Percentiles rank a stretch among this genome's conserved stretches.
Evolutionary conservation across 2,329 filamentous ascomycete species (phyloP).

Genomic region (Pseudopyrenochaeta lycopersici): DNA sequence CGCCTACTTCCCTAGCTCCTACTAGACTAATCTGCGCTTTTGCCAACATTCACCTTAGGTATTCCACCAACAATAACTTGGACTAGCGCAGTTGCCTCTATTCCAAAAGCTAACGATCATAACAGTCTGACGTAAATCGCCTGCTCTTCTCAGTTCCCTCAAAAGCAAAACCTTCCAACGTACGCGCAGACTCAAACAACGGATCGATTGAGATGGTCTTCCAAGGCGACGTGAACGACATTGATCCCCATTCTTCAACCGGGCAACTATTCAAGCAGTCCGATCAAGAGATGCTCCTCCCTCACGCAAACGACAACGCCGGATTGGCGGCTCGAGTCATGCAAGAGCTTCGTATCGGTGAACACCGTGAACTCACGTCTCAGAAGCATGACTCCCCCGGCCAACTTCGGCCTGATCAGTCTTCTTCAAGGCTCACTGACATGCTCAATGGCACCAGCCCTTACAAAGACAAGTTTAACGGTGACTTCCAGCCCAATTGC

Average conservation of each 20-base stretch:
- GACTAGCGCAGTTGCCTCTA: background rate
- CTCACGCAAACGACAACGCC: constrained; percentile 12
- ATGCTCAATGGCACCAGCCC: constrained; percentile 36
- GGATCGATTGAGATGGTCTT: constrained; percentile 36
- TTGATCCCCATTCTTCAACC: constrained; percentile 25
- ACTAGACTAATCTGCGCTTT: constrained; percentile 3
- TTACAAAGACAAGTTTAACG: constrained; percentile 18
- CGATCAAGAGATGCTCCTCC: background rate
- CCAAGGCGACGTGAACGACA: constrained; percentile 31
- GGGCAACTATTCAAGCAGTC: constrained; percentile 9
- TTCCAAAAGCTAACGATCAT: constrained; percentile 13
- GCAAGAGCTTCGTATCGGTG: constrained; percentile 28
- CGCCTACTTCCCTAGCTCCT: constrained; percentile 8
- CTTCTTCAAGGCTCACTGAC: constrained; percentile 37
- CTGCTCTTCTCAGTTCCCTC: constrained; percentile 31
- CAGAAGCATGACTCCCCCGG: constrained; percentile 2
- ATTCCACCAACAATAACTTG: background rate
- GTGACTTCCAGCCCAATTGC: constrained; percentile 28
- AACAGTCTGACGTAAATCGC: constrained; percentile 34
- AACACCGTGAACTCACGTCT: constrained; percentile 2
- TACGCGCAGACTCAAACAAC: constrained; percentile 20
- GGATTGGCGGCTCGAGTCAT: constrained; percentile 22
- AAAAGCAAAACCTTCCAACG: constrained; percentile 6
- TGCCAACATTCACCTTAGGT: constrained; percentile 12
- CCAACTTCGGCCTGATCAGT: constrained; percentile 26